Conservation (phyloP, 371 early-diverging fungal species). For the Aphelidium insulamus region DNA sequence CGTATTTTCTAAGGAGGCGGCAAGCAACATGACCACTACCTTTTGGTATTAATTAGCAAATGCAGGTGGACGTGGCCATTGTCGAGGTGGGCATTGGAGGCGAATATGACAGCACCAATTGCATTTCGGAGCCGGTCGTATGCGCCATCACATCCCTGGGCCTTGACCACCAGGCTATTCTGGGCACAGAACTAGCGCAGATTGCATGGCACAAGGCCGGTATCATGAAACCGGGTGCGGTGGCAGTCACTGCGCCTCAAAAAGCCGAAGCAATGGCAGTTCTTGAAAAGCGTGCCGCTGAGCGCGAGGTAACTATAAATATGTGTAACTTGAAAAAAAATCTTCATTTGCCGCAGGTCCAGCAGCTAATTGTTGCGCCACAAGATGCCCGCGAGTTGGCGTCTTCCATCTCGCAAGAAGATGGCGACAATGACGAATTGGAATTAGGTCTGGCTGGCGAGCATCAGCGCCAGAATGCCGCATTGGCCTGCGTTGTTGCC, state of each 20-base stretch:
- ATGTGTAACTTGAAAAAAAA: background rate
- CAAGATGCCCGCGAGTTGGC: too few species aligned
- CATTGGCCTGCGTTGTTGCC: conserved; percentile 45
- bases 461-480: conserved; percentile 68
- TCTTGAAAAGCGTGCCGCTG: conserved; percentile 37
- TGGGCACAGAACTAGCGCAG: conserved; percentile 46
- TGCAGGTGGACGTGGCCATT: conserved; percentile 43
- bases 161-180: conserved; percentile 43
- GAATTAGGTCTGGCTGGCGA: conserved; percentile 44
- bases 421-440: too few species aligned
- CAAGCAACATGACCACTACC: conserved; percentile 2
- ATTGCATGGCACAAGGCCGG: conserved; percentile 92
- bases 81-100: conserved; percentile 73
- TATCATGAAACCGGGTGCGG: conserved; percentile 51
- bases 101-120: conserved; percentile 61
- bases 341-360: background rate
- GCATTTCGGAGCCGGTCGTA: conserved; percentile 38
- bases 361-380: too few species aligned
- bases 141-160: conserved; percentile 65
- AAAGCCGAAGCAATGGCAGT: conserved; percentile 38
- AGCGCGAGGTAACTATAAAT: conserved; percentile 21
- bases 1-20: conserved; percentile 54
- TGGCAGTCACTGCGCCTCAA: conserved; percentile 48
- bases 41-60: conserved; percentile 7
- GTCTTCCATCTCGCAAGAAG: too few species aligned